Base-by-base conservation (phyloP, 768 basidiomycete species). In the Coprinellus micaceus region DNA sequence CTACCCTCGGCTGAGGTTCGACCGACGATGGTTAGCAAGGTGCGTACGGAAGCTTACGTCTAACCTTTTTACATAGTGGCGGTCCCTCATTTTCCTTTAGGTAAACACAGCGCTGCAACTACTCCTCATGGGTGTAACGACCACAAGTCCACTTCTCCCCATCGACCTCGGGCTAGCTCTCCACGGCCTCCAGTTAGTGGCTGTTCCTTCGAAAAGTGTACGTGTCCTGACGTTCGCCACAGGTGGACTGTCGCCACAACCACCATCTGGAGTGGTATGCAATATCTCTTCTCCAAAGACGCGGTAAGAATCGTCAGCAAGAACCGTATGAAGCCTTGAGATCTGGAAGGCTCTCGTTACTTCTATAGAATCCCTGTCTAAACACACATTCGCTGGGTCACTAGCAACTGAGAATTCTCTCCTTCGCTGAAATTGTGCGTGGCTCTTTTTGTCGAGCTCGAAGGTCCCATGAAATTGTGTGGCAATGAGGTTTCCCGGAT, bases 1-100 rank as follows among this genome's bases (percentile, higher is more conserved):
- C 84, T 97, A 50, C 94, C 97, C 1, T 96, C 94, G 1, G 96
- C 94, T 1, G 95, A 97, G 71, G 94, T 98, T 12, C 83, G 83
- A 28, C 96, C 96, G 0, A 98, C 97, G 11, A 72, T 71, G n/a
- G 94, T 99, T 50, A 96, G 93, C 77, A 98, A 96, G 78, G 91
- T 89, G 39, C 13, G 61, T 50, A 13, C 28, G 0, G 19, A 25
- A 5, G 1, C 29, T 22, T 46, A 26, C 49, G 17, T 29, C 15
- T 11, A 19, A 28, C 1, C 11, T 24, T 33, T 29, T 59, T 10
- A 39, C 25, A 47, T 56, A 51, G n/a, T n/a, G n/a, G n/a, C n/a
- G 41, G 45, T 21, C 58, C 17, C 53, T 21, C 15, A 9, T 41
- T 45, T 19, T 22, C 1, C 30, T 15, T 25, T 61, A 97, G 91